Base-by-base conservation (phyloP, 768 basidiomycete species). In the Amanita exitialis region DNA sequence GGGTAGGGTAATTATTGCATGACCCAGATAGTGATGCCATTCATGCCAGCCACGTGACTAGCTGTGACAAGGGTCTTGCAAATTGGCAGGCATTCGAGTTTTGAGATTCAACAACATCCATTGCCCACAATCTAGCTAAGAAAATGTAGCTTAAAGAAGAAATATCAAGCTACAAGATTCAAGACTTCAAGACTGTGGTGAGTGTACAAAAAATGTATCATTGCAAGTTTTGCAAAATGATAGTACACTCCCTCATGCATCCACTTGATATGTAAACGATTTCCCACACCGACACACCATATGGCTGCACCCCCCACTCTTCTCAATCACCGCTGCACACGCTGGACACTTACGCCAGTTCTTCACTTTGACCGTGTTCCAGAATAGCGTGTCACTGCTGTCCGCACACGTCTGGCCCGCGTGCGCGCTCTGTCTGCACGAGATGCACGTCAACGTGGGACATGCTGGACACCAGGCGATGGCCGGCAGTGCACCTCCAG, bases 381-480 rank as follows among this genome's bases (percentile, higher is more conserved):
- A 37, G 30, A 51, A 43, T 43, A 32, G 30, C 20, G 6, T 34
- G 9, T 44, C 41, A 1, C 30, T 32, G 4, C 21, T 51, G 6
- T 51, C 50, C n/a, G 23, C 10, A 23, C 50, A 51, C 23, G 50
- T 20, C 21, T 51, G 16, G 16, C 50, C 50, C 7, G 42, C 38
- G 15, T 51, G 50, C 6, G 23, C 41, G 6, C n/a, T 3, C 21
- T 51, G 42, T 43, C 32, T 37, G 35, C 50, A 51, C 15, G 18
- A 30, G 4, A 44, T 3, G 21, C 50, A 51, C 15, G 42, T 51
- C 8, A 7, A 9, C 3, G 42, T 9, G 7, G 10, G 9, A 25
- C 50, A 51, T 10, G 63, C 67, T 10, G 70, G 69, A 47, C 64
- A 72, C 21, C 59, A 71, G 21, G 10, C 21, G n/a, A 6, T 38